Percentiles rank a stretch among this genome's conserved stretches.
Conservation (phyloP, 2,329 filamentous ascomycete genomes). For the Cladosporium sp. region DNA sequence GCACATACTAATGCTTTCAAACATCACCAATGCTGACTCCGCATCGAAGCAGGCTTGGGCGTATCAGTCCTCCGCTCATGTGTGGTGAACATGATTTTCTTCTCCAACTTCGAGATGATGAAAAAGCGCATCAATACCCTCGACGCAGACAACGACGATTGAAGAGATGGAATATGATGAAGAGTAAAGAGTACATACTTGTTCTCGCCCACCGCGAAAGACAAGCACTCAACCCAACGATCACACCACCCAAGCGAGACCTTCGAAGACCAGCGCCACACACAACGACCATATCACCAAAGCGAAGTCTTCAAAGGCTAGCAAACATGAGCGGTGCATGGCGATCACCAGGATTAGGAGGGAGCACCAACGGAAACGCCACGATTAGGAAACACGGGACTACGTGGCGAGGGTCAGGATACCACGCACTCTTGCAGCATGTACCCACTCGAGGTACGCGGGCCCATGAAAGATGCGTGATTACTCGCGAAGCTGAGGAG, state of each 20-base stretch:
- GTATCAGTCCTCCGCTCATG: conserved; percentile 81
- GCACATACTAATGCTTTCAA: neutral
- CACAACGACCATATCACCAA: neutral
- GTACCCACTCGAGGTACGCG: too few relatives aligned
- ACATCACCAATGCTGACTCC: neutral
- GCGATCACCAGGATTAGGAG: neutral
- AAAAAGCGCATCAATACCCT: conserved; percentile 55
- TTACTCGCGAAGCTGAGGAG: too few relatives aligned
- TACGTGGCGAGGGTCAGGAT: neutral
- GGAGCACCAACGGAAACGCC: neutral
- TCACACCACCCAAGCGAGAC: neutral
- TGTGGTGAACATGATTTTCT: conserved; percentile 83
- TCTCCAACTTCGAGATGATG: conserved; percentile 79
- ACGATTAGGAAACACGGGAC: neutral
- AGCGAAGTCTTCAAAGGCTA: neutral
- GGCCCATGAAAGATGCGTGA: too few relatives aligned
- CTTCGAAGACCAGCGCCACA: neutral
- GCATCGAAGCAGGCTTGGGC: conserved; percentile 49
- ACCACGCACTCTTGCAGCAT: too few relatives aligned
- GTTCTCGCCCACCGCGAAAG: neutral
- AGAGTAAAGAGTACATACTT: neutral
- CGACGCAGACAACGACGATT: conserved; percentile 5
- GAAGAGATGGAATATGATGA: neutral
- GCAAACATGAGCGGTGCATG: neutral
- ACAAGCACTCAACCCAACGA: neutral